phyloP scores from a whole-genome alignment of 2,329 filamentous ascomycete genomes.

The Penicillium sp. region DNA sequence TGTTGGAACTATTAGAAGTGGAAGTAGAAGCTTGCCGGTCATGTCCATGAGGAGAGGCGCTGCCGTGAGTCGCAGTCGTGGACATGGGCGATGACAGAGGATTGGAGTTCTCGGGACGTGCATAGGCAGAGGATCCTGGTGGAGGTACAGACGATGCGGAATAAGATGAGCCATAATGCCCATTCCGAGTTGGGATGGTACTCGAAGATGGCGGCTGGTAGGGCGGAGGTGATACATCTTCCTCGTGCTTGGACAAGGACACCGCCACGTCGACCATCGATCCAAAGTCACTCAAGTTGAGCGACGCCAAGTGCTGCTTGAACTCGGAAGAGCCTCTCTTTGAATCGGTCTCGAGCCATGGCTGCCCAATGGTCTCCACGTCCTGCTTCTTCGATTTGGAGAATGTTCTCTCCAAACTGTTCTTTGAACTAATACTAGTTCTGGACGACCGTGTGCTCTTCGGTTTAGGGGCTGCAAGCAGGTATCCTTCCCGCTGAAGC shows the following conservation, averaged over 20 bases:
- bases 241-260: constrained; percentile 20
- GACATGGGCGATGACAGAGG: constrained; percentile 8
- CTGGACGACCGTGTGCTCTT: constrained; percentile 9
- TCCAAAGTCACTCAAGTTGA: constrained; percentile 30
- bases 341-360: constrained; percentile 27
- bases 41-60: constrained; percentile 7
- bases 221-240: constrained; percentile 20
- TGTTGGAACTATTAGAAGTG: constrained; percentile 5
- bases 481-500: constrained; percentile 27
- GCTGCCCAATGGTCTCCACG: constrained; percentile 34
- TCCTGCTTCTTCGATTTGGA: constrained; percentile 30
- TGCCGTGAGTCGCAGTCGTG: constrained; percentile 5
- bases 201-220: constrained; percentile 9
- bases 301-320: constrained; percentile 21
- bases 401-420: constrained; percentile 17
- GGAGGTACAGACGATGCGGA: constrained; percentile 3
- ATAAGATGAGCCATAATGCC: constrained; percentile 2
- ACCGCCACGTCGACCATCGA: constrained; percentile 31
- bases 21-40: constrained; percentile 9
- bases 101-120: neutral
- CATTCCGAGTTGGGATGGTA: neutral
- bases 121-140: constrained; percentile 4
- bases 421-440: constrained; percentile 15
- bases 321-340: constrained; percentile 12
- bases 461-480: constrained; percentile 17